These are phyloP conservation scores for Zygotorulaspora florentina DNA, from an alignment of 805 yeast genomes.

Conservation along the genomic window DNA sequence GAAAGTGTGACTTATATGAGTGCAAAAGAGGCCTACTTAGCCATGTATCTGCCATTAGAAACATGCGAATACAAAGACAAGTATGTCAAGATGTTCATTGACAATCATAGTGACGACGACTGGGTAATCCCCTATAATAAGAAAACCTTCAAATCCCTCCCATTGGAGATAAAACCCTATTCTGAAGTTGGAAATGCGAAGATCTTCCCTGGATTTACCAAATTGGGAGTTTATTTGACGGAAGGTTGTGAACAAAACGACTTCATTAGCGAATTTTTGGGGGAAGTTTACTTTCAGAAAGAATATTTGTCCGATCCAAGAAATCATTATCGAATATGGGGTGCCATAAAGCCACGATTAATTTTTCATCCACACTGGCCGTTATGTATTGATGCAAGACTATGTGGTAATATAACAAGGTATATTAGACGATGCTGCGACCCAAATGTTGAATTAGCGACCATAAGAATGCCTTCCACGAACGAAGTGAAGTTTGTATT, in stretches of 20 bases:
- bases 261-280: slow-evolving; percentile 58
- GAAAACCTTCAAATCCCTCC: slow-evolving; percentile 20
- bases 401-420: slow-evolving; percentile 76
- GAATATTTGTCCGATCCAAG: slow-evolving; percentile 59
- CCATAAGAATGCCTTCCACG: slow-evolving; percentile 37
- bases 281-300: slow-evolving; percentile 64
- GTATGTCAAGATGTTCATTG: slow-evolving; percentile 43
- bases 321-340: slow-evolving; percentile 77
- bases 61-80: slow-evolving; percentile 43
- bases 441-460: slow-evolving; percentile 66
- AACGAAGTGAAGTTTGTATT: slow-evolving; percentile 50
- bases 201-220: slow-evolving; percentile 72
- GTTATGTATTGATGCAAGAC: slow-evolving; percentile 73
- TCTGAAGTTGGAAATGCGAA: slow-evolving; percentile 50
- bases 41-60: slow-evolving; percentile 34
- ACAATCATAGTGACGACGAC: slow-evolving; percentile 46
- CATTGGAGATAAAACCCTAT: slow-evolving; percentile 48
- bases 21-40: slow-evolving; percentile 37
- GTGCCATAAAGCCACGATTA: slow-evolving; percentile 58
- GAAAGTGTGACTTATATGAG: slow-evolving; percentile 30
- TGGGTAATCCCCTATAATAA: slow-evolving; percentile 28
- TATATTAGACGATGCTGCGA: slow-evolving; percentile 72
- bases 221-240: slow-evolving; percentile 54
- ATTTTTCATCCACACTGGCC: slow-evolving; percentile 55
- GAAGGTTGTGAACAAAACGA: slow-evolving; percentile 43